phyloP scores from a whole-genome alignment of 106 monocot genomes.

The Dendrobium nobile region DNA sequence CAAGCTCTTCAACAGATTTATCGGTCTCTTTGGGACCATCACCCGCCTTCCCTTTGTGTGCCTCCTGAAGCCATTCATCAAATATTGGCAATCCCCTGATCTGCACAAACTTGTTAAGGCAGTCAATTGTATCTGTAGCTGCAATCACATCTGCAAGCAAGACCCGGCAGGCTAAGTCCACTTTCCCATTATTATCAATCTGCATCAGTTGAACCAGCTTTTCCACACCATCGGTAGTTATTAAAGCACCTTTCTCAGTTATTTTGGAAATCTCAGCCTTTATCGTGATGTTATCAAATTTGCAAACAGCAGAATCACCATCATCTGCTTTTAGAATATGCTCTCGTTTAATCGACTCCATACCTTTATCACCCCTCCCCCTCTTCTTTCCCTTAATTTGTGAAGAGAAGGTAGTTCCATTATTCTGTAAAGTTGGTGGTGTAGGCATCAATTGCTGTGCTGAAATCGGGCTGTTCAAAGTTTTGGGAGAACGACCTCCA shows the following conservation, averaged over 20 bases:
- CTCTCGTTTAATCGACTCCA: conserved; percentile 60
- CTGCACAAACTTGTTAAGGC: conserved; percentile 72
- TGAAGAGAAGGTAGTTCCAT: conserved; percentile 30
- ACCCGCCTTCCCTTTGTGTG: conserved; percentile 65
- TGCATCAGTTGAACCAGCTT: conserved; percentile 81
- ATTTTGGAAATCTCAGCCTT: conserved; percentile 75
- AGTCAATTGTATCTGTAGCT: conserved; percentile 77
- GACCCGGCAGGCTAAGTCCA: conserved; percentile 59
- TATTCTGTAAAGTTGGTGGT: conserved; percentile 65
- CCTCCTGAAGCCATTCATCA: conserved; percentile 91
- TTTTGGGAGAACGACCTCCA: conserved; percentile 86
- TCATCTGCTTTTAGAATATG: conserved; percentile 43
- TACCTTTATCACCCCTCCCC: conserved; percentile 54
- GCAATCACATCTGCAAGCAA: conserved; percentile 88
- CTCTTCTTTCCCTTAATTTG: conserved; percentile 74
- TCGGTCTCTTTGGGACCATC: conserved; percentile 79
- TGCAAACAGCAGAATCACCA: conserved; percentile 41
- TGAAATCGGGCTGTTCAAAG: conserved; percentile 51
- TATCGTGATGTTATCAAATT: conserved; percentile 38
- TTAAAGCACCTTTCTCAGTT: conserved; percentile 77
- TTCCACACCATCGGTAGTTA: conserved; percentile 60
- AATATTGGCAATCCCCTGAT: conserved; percentile 57
- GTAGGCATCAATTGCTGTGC: conserved; percentile 71
- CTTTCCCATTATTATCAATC: conserved; percentile 63
- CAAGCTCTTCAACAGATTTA: conserved; percentile 62